Percentiles rank a stretch among this genome's conserved stretches.
These are phyloP conservation scores for Fusarium zealandicum DNA, from an alignment of 2,329 filamentous ascomycete species.

Conservation along the genomic window DNA sequence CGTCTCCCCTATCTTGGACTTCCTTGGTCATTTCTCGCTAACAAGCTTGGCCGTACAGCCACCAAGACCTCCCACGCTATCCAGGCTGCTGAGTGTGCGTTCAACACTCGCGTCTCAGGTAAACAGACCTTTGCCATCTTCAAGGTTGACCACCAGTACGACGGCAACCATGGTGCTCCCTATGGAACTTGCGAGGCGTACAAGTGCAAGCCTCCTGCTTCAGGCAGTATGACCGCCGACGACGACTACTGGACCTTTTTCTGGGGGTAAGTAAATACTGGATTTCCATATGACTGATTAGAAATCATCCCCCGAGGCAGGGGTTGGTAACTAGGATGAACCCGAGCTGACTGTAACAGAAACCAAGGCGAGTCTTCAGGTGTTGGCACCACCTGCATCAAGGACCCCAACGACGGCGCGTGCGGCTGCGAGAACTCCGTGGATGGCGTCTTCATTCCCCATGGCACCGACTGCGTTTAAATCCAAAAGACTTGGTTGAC, in stretches of 20 bases:
- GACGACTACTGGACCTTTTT: constrained; percentile 40
- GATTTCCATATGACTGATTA: too few relatives aligned
- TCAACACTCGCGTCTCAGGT: constrained; percentile 38
- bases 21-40: not conserved
- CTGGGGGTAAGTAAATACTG: constrained; percentile 30
- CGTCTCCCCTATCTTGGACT: not conserved
- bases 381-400: constrained; percentile 38
- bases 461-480: constrained; percentile 30
- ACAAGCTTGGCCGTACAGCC: constrained; percentile 1
- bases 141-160: constrained; percentile 37
- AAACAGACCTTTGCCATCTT: constrained; percentile 39
- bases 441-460: constrained; percentile 30
- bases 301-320: too few relatives aligned
- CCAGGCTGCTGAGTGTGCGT: constrained; percentile 38
- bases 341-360: constrained; percentile 11
- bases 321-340: not conserved
- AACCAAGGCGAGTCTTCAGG: constrained; percentile 31
- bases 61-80: constrained; percentile 36
- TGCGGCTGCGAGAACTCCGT: constrained; percentile 41
- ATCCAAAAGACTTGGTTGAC: not conserved
- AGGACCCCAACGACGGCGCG: constrained; percentile 31
- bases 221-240: constrained; percentile 18
- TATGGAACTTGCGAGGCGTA: constrained; percentile 37
- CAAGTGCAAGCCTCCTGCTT: constrained; percentile 29
- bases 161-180: constrained; percentile 35